These are phyloP conservation scores for Sporobolomyces pararoseus DNA, from an alignment of 768 basidiomycete genomes.

Conservation along the genomic window DNA sequence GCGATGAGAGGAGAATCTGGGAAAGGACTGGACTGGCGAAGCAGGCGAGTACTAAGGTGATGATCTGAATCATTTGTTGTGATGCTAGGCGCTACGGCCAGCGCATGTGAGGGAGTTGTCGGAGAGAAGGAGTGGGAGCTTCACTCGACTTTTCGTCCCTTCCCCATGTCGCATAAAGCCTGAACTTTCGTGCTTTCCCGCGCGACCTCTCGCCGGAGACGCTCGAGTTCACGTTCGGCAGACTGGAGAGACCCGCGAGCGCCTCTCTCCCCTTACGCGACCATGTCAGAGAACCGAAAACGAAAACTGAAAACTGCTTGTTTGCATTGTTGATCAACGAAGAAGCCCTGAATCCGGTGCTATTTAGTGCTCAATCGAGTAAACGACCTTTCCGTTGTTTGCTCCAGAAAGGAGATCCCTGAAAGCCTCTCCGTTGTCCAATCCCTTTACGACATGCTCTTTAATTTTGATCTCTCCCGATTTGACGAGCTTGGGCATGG, in stretches of 20 bases:
- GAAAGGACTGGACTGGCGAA: neutral
- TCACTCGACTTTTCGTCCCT: no score
- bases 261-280: no score
- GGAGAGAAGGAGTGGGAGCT: neutral
- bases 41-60: neutral
- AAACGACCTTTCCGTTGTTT: slow-evolving; percentile 41
- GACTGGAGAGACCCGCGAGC: no score
- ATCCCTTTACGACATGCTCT: slow-evolving; percentile 46
- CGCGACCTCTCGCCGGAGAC: no score
- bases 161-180: no score
- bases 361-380: no score
- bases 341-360: no score
- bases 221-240: no score
- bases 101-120: slow-evolving; percentile 3
- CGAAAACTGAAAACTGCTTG: neutral
- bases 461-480: slow-evolving; percentile 44
- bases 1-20: slow-evolving; percentile 10
- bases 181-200: no score
- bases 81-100: neutral
- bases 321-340: no score
- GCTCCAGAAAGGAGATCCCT: slow-evolving; percentile 40
- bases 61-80: neutral
- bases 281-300: no score
- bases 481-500: slow-evolving; percentile 42
- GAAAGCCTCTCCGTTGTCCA: slow-evolving; percentile 47